Percentiles rank a stretch among this genome's conserved stretches.
Conservation (phyloP, 345 rosid species). For the Sisymbrium irio region DNA sequence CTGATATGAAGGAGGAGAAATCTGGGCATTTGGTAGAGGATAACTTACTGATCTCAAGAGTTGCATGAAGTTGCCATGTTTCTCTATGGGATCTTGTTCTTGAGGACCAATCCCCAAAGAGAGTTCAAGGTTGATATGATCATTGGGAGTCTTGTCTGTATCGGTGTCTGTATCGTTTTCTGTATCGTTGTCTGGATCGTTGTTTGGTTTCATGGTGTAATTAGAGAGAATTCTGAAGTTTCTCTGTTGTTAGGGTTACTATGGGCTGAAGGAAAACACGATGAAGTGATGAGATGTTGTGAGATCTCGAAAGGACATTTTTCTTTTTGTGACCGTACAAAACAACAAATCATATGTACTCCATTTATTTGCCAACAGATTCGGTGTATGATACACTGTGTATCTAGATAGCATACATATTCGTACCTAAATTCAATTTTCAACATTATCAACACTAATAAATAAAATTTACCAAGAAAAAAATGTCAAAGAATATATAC, state of each 20-base stretch:
- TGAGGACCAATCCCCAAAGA: background rate
- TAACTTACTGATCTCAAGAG: background rate
- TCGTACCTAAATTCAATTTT: no score
- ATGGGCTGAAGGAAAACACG: background rate
- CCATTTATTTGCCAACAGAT: no score
- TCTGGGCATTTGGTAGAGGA: background rate
- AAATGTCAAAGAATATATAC: no score
- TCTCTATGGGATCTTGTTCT: background rate
- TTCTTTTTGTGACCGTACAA: no score
- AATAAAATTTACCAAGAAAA: no score
- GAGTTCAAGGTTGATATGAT: slow-evolving; percentile 3
- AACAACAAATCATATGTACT: background rate
- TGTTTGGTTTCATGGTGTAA: background rate
- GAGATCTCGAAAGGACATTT: background rate
- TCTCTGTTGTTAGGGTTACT: background rate
- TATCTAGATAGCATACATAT: no score
- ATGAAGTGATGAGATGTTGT: background rate
- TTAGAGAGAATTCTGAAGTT: background rate
- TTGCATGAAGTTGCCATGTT: background rate
- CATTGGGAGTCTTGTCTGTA: no score
- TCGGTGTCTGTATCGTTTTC: no score
- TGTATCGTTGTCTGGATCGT: background rate
- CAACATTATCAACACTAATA: no score
- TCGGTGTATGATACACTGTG: no score
- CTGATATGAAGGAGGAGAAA: background rate